Evolutionary conservation across 495 filamentous ascomycete genomes (phyloP).

Genomic region (Daldinia caldariorum): DNA sequence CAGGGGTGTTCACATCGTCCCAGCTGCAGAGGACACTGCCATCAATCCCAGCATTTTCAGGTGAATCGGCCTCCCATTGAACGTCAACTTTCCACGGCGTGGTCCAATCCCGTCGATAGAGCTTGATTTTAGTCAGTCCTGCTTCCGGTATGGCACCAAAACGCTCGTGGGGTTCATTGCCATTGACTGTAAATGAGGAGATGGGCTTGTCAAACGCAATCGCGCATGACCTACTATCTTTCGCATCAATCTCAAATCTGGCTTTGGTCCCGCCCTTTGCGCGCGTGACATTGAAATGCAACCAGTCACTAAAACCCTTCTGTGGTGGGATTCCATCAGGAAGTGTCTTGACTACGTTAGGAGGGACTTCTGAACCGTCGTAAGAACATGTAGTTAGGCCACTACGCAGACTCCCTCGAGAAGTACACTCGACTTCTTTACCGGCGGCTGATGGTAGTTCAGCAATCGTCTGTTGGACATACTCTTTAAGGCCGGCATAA

Average conservation of each 20-base stretch:
- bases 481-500: constrained; percentile 76
- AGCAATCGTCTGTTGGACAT: constrained; percentile 70
- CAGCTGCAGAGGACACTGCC: constrained; percentile 84
- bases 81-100: constrained; percentile 80
- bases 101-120: constrained; percentile 82
- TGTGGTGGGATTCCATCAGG: constrained; percentile 56
- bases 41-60: constrained; percentile 57
- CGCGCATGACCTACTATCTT: constrained; percentile 76
- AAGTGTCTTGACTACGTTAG: constrained; percentile 62
- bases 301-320: constrained; percentile 64
- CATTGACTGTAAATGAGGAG: constrained; percentile 66
- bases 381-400: constrained; percentile 75
- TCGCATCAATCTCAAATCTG: constrained; percentile 67
- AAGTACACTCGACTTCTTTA: constrained; percentile 65
- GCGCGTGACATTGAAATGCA: constrained; percentile 69
- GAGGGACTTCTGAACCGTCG: constrained; percentile 65
- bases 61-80: constrained; percentile 62
- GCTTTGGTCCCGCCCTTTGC: constrained; percentile 53
- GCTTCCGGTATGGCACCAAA: constrained; percentile 64
- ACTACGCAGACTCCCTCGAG: constrained; percentile 38
- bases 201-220: constrained; percentile 71
- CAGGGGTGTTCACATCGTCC: constrained; percentile 80
- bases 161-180: constrained; percentile 60
- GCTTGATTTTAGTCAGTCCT: constrained; percentile 55
- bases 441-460: constrained; percentile 76